Base-by-base conservation (phyloP, 257 asterid species). In the Sherardia arvensis region DNA sequence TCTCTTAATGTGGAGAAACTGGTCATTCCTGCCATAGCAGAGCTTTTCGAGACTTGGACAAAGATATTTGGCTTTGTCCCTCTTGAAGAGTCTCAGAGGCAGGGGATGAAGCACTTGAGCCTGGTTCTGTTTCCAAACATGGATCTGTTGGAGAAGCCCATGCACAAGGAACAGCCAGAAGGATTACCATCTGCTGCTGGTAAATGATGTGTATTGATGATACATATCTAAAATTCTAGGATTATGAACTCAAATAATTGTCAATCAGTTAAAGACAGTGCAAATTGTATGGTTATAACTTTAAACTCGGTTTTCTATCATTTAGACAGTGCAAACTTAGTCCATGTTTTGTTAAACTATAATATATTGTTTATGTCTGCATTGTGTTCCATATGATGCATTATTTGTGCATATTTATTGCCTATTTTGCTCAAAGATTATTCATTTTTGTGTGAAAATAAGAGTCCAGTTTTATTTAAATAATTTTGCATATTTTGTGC, bases 1-100 rank as follows among this genome's bases (percentile, higher is more conserved):
- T 79, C 88, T 67, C 83, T 93, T 66, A 86, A 83, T 64, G 87
- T 93, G 61, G 81, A 79, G 78, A 81, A 80, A 59, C 78, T 93
- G 70, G 87, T 93, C 28, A 87, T 93, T 70, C 99, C 97, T 20
- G 97, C 99, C 53, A 81, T 93, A 69, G 68, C 92, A 33, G 92
- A 85, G 66, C 88, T 90, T 6, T 74, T 61, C 18, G 85, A 87
- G 63, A 93, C 96, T 22, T 93, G 99, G 99, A 93, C 96, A 20
- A 77, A 82, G 25, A 81, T 80, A 49, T 93, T 93, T 61, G 95
- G 91, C 62, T 93, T 93, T 71, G 23, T 18, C 5, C 86, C 90
- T 56, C 81, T 93, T 34, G 87, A 87, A 71, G 94, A 87, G 60
- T 81, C 87, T 12, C 63, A 66, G 70, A 79, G 90, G 81, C 88